Evolutionary conservation across 1,284 basidiomycete genomes (phyloP).

Genomic region (Microbotryum violaceum): DNA sequence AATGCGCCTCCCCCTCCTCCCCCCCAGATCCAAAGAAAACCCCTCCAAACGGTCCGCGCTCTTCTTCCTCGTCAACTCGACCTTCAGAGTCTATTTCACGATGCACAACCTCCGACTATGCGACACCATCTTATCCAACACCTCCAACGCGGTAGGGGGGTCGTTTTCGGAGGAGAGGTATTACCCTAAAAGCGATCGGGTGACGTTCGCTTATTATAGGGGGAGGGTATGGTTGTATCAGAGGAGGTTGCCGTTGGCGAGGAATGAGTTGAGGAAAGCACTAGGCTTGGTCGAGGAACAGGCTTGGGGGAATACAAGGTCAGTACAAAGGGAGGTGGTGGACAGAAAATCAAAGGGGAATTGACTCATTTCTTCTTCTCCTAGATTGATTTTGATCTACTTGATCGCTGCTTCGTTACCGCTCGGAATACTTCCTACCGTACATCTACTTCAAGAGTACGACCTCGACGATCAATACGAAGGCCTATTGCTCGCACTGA

Average conservation of each 20-base stretch:
- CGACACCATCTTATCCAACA: conserved; percentile 44
- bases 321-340: background rate
- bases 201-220: conserved; percentile 43
- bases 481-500: conserved; percentile 27
- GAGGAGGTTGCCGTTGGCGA: conserved; percentile 38
- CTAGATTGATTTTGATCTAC: conserved; percentile 40
- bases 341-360: no score
- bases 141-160: conserved; percentile 38
- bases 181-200: conserved; percentile 40
- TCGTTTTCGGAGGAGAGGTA: conserved; percentile 33
- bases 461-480: conserved; percentile 35
- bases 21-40: conserved; percentile 2
- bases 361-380: no score
- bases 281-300: conserved; percentile 38
- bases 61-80: conserved; percentile 36
- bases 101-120: conserved; percentile 44
- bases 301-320: conserved; percentile 37
- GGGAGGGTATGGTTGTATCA: conserved; percentile 43
- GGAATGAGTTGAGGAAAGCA: conserved; percentile 40
- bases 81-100: conserved; percentile 37
- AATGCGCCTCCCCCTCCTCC: background rate
- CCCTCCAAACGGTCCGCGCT: conserved; percentile 34
- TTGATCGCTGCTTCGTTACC: conserved; percentile 41
- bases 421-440: conserved; percentile 40
- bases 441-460: conserved; percentile 35